Evolutionary conservation across 768 basidiomycete genomes (phyloP).

Genomic region (Cubamyces lactineus): DNA sequence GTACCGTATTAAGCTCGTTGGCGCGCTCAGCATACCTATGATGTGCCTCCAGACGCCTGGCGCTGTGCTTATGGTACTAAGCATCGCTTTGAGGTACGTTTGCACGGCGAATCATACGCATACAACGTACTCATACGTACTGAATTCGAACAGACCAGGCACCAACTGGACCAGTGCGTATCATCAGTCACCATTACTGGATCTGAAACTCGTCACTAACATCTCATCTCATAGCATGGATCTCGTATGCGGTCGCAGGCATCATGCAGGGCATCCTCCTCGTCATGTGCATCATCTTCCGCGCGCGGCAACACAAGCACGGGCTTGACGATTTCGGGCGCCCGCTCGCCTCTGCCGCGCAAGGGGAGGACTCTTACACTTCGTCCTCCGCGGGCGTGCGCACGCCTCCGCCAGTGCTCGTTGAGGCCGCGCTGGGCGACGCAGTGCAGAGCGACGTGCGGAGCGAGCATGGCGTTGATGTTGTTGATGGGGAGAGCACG

Average conservation of each 20-base stretch:
- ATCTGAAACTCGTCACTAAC: background rate
- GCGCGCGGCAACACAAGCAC: constrained; percentile 69
- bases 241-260: constrained; percentile 79
- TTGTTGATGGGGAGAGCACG: background rate
- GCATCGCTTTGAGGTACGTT: constrained; percentile 68
- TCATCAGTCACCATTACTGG: background rate
- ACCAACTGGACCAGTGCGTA: constrained; percentile 83
- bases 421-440: constrained; percentile 23
- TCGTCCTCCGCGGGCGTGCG: constrained; percentile 11
- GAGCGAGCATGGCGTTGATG: constrained; percentile 19
- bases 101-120: background rate
- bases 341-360: constrained; percentile 38
- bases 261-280: constrained; percentile 83
- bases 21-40: constrained; percentile 92
- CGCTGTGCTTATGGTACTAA: constrained; percentile 82
- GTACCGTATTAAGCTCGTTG: constrained; percentile 78
- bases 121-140: background rate
- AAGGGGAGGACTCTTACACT: constrained; percentile 1
- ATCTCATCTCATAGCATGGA: constrained; percentile 59
- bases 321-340: constrained; percentile 90
- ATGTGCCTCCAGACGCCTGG: constrained; percentile 96
- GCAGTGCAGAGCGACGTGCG: constrained; percentile 29
- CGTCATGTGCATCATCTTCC: constrained; percentile 86
- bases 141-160: constrained; percentile 53
- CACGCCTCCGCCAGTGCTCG: constrained; percentile 15